These are phyloP conservation scores for Triticum aestivum DNA, from an alignment of 176 grass and related monocot genomes.

Conservation along the genomic window DNA sequence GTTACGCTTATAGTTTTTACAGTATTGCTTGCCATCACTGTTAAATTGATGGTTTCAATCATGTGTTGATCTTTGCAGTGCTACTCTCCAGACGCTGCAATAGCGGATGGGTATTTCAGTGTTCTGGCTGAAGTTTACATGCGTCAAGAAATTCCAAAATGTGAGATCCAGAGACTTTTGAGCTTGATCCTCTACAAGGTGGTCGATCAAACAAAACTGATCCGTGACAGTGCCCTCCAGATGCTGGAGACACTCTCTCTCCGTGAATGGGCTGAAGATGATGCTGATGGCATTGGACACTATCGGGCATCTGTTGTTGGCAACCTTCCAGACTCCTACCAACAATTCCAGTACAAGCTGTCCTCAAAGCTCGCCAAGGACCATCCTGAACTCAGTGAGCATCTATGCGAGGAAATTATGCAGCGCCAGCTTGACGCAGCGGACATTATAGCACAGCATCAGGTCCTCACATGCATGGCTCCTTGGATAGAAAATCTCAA, in stretches of 20 bases:
- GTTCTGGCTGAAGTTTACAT: constrained; percentile 98
- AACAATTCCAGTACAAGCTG: constrained; percentile 96
- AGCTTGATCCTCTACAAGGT: constrained; percentile 99
- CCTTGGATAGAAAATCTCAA: constrained; percentile 99
- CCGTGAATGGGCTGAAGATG: constrained; percentile 94
- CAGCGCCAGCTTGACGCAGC: constrained; percentile 94
- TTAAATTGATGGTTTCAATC: constrained; percentile 12
- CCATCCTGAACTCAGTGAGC: constrained; percentile 94
- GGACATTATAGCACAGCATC: constrained; percentile 98
- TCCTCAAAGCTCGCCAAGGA: constrained; percentile 97
- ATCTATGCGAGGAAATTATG: constrained; percentile 92
- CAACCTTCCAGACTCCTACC: constrained; percentile 96
- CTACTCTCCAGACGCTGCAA: constrained; percentile 75
- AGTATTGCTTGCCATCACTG: constrained; percentile 9
- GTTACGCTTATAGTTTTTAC: background rate
- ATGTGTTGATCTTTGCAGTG: constrained; percentile 55
- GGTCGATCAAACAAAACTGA: constrained; percentile 90
- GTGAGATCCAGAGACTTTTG: constrained; percentile 87
- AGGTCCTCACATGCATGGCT: constrained; percentile 96
- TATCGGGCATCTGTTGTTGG: constrained; percentile 98
- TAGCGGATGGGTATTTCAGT: constrained; percentile 98
- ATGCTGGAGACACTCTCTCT: constrained; percentile 96
- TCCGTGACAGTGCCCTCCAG: constrained; percentile 92
- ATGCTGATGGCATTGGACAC: constrained; percentile 74
- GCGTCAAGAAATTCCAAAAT: constrained; percentile 91